These are phyloP conservation scores for Chimonanthus salicifolius DNA, from an alignment of 164 flowering plant genomes.

Conservation along the genomic window DNA sequence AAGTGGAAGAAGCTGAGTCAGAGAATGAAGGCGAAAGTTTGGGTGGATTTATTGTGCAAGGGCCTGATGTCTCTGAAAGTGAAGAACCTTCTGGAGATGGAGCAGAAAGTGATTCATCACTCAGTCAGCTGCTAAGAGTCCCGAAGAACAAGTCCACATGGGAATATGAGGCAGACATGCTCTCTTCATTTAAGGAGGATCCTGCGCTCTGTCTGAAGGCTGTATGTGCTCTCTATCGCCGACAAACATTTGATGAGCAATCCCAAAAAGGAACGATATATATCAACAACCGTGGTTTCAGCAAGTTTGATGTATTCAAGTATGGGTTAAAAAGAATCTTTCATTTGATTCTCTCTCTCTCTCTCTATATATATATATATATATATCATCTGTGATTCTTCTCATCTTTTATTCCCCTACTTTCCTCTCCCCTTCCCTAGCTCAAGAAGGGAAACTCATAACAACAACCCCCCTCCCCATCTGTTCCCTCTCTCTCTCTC, in stretches of 20 bases:
- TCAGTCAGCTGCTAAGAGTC: slow-evolving; percentile 33
- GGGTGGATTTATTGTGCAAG: slow-evolving; percentile 42
- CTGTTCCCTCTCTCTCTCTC: no score
- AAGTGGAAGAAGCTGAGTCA: slow-evolving; percentile 26
- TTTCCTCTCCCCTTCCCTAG: no score
- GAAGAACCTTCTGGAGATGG: slow-evolving; percentile 22
- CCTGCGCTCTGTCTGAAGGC: slow-evolving; percentile 71
- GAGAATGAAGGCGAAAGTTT: slow-evolving; percentile 43
- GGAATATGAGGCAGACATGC: slow-evolving; percentile 70
- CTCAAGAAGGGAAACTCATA: no score
- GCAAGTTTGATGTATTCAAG: slow-evolving; percentile 53
- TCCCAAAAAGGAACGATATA: slow-evolving; percentile 19
- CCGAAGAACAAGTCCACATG: slow-evolving; percentile 29
- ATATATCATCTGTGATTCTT: no score
- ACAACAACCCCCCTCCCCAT: no score
- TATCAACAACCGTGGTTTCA: slow-evolving; percentile 47
- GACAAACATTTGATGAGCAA: slow-evolving; percentile 33
- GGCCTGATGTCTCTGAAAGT: slow-evolving; percentile 24
- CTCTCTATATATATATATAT: no score
- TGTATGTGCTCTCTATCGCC: slow-evolving; percentile 74
- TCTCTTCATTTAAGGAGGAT: slow-evolving; percentile 55
- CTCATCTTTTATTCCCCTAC: no score
- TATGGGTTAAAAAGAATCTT: slow-evolving; percentile 15
- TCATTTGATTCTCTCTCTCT: not conserved
- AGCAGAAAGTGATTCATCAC: slow-evolving; percentile 12